Evolutionary conservation across 805 yeast genomes (phyloP).

Genomic region (Monosporozyma servazzii): DNA sequence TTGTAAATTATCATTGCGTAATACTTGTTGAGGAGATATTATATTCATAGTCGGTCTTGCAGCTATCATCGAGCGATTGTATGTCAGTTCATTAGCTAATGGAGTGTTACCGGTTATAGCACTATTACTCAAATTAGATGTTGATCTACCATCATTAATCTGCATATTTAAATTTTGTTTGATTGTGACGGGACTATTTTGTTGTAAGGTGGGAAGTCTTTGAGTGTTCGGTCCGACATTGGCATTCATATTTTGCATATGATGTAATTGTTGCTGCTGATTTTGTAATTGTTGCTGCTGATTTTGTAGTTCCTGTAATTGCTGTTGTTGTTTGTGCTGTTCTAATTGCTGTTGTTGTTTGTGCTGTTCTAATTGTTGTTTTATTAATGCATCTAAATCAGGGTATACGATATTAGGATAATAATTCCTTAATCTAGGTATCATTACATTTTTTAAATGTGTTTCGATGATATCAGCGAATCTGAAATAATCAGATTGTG

Average conservation of each 20-base stretch:
- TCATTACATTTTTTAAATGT: conserved; percentile 30
- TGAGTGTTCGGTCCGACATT: neutral
- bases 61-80: neutral
- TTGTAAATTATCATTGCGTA: neutral
- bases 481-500: conserved; percentile 53
- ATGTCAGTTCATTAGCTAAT: neutral
- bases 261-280: neutral
- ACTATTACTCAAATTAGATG: neutral
- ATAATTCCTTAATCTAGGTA: conserved; percentile 28
- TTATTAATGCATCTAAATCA: neutral
- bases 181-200: neutral
- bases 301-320: neutral
- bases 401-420: conserved; percentile 23
- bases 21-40: neutral
- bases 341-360: neutral
- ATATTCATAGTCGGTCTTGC: neutral
- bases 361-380: neutral
- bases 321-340: neutral
- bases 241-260: neutral
- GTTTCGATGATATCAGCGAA: conserved; percentile 49
- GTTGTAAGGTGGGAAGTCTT: neutral
- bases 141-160: neutral
- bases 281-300: neutral
- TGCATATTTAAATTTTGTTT: neutral
- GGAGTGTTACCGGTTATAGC: neutral